These are phyloP conservation scores for Boletus sp. DNA, from an alignment of 768 basidiomycete species.

Conservation along the genomic window DNA sequence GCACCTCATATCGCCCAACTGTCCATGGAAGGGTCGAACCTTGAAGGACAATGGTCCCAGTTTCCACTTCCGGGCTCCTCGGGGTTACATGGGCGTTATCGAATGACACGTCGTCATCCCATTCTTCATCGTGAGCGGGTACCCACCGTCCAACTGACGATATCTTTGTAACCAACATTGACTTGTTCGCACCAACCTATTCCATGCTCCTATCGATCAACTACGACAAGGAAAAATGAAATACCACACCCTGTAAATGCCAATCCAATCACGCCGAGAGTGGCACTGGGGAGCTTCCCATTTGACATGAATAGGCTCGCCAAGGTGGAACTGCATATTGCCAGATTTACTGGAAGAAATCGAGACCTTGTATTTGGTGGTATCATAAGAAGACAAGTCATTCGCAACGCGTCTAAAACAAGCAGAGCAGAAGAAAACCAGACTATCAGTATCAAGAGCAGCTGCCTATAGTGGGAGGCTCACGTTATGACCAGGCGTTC, in stretches of 20 bases:
- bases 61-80: constrained; percentile 44
- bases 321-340: constrained; percentile 73
- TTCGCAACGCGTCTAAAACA: constrained; percentile 67
- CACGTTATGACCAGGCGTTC: constrained; percentile 92
- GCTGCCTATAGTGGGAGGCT: constrained; percentile 28
- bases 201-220: constrained; percentile 1
- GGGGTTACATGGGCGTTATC: constrained; percentile 38
- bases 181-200: constrained; percentile 86
- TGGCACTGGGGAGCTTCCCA: constrained; percentile 89
- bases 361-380: constrained; percentile 72
- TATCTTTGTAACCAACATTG: constrained; percentile 76
- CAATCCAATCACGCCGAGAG: constrained; percentile 95
- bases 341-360: constrained; percentile 53
- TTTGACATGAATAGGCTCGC: constrained; percentile 81
- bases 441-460: background rate
- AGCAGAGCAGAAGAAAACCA: background rate
- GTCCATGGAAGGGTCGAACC: constrained; percentile 84
- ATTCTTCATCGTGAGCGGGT: constrained; percentile 88
- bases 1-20: constrained; percentile 77
- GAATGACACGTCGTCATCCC: constrained; percentile 83
- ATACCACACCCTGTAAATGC: constrained; percentile 70
- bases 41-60: constrained; percentile 71
- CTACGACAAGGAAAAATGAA: background rate
- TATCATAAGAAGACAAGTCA: constrained; percentile 79
- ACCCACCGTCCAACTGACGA: constrained; percentile 91